Evolutionary conservation across 2,329 filamentous ascomycete species (phyloP), one percentile per base, ranked within the genome.

Genomic region (Elsinoe batatas): DNA sequence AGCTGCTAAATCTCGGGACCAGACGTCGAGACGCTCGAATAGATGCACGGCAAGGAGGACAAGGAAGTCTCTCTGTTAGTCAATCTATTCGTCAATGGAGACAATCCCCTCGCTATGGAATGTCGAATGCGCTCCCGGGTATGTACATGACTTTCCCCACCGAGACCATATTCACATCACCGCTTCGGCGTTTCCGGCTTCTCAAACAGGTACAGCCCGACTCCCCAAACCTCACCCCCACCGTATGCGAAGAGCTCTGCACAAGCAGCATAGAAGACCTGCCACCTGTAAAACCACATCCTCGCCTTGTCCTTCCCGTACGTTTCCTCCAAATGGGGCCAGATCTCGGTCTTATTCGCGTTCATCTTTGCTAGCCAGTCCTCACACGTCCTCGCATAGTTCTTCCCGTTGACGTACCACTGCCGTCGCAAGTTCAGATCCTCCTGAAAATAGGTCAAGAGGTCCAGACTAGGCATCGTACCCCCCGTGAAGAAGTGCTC

Each of bases 401-500:
- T 78, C 63, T 72, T 74, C 2, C 84, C 84, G 60, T 77, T 84
- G 7, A 87, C 79, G 83, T 83, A 87, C 84, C 84, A 88, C 67
- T 86, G 82, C 61, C 74, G 72, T 68, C 79, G 70, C 30, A 87
- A 66, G 53, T 69, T 76, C 51, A 87, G 66, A 63, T 86, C 77
- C 20, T 74, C 70, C 67, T 87, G 83, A 64, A 87, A 87, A 64
- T 78, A 87, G 38, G 83, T 72, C 58, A 87, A 67, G 54, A 88
- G 68, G 65, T 87, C 84, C 0, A 81, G 78, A 40, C 76, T 81
- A 3, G 81, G 82, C 84, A 87, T 88, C 5, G 82, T 87, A 1
- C 84, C 84, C 11, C 84, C 84, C 0, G 82, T 84, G 69, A 87
- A 87, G 73, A 87, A 88, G 64, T 86, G 76, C 59, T 79, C 79